phyloP scores from a whole-genome alignment of 129 eudicot species.

The Calendula officinalis region DNA sequence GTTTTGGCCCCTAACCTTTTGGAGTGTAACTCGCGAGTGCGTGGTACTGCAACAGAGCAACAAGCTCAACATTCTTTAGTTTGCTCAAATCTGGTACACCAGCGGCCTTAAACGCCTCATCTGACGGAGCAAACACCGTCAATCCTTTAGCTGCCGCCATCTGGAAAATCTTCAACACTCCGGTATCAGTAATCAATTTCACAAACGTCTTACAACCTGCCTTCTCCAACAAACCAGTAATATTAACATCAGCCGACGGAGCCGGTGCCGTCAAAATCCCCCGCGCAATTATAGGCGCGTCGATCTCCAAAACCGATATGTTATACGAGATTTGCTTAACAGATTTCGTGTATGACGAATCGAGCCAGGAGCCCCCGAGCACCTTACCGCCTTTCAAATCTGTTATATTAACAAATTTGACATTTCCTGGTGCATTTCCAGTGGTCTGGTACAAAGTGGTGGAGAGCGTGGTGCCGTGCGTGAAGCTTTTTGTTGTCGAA shows the following conservation, averaged over 20 bases:
- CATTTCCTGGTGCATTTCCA: conserved; percentile 53
- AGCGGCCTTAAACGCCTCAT: conserved; percentile 76
- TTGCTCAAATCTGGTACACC: conserved; percentile 66
- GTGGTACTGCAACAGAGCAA: conserved; percentile 63
- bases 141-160: conserved; percentile 53
- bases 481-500: conserved; percentile 40
- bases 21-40: conserved; percentile 69
- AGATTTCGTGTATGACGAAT: conserved; percentile 58
- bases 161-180: conserved; percentile 59
- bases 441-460: conserved; percentile 83
- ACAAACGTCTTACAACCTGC: conserved; percentile 60
- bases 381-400: conserved; percentile 80
- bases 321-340: conserved; percentile 55
- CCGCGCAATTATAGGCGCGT: conserved; percentile 46
- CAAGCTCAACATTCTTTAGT: conserved; percentile 61
- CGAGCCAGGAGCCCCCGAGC: conserved; percentile 65
- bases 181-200: conserved; percentile 36
- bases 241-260: conserved; percentile 50
- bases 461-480: conserved; percentile 57
- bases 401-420: conserved; percentile 72
- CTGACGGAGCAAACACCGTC: conserved; percentile 78
- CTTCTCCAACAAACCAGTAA: conserved; percentile 47
- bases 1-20: too few species aligned
- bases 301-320: conserved; percentile 35
- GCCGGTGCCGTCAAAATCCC: conserved; percentile 60